A percentile compares a stretch with the other conserved stretches of the same genome.
Conservation (phyloP, 2,329 filamentous ascomycete species). For the Colletotrichum sp. region DNA sequence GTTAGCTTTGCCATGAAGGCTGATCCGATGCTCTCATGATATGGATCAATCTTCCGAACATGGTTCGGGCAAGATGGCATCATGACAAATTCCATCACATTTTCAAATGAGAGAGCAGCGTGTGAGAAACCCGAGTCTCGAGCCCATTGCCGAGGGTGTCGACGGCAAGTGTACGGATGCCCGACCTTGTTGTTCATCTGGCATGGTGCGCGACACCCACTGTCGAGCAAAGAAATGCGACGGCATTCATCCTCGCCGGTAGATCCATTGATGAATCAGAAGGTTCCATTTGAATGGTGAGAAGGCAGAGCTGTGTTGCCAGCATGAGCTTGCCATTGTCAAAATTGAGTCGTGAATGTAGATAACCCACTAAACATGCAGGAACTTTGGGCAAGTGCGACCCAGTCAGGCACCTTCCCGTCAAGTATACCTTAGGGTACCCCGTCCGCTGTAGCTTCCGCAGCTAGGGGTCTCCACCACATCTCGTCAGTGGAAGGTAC, state of each 20-base stretch:
- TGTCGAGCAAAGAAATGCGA: too few relatives aligned
- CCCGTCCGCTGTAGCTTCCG: not conserved
- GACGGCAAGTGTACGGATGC: too few relatives aligned
- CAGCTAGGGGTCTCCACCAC: not conserved
- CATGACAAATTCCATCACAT: not conserved
- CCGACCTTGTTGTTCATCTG: too few relatives aligned
- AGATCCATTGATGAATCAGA: not conserved
- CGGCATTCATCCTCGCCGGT: not conserved
- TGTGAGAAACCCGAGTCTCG: not conserved
- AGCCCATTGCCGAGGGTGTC: not conserved
- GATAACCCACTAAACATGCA: not conserved
- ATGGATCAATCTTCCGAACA: not conserved
- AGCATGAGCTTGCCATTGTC: not conserved
- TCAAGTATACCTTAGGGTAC: not conserved
- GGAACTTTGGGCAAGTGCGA: not conserved
- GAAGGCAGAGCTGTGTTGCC: not conserved
- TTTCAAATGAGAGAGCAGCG: not conserved
- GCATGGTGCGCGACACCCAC: too few relatives aligned
- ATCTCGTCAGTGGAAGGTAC: not conserved
- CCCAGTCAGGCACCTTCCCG: not conserved
- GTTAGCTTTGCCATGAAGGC: not conserved
- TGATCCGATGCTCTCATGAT: not conserved
- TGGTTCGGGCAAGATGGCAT: not conserved
- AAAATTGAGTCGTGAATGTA: not conserved
- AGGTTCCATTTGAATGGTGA: fast-evolving